phyloP scores from a whole-genome alignment of 2,329 filamentous ascomycete genomes.

The Colletotrichum sidae region DNA sequence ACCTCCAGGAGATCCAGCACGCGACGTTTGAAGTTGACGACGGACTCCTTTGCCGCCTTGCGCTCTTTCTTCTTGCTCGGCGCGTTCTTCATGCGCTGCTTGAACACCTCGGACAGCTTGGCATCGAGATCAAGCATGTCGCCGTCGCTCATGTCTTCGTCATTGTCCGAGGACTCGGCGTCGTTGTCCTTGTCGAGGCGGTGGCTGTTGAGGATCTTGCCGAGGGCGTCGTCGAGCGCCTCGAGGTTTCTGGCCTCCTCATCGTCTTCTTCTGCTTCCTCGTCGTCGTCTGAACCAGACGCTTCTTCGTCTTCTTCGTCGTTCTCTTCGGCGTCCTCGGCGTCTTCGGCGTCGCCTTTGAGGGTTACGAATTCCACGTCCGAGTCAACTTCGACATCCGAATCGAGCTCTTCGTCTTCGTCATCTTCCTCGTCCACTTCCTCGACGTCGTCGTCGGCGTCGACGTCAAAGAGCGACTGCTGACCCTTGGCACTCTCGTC shows the following conservation, averaged over 20 bases:
- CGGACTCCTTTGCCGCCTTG: conserved; percentile 87
- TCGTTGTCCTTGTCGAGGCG: conserved; percentile 69
- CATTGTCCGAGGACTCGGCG: conserved; percentile 68
- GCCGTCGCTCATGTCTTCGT: conserved; percentile 92
- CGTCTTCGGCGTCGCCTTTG: conserved; percentile 54
- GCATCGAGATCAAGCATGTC: conserved; percentile 92
- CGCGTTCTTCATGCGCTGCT: conserved; percentile 73
- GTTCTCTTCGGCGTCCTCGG: conserved; percentile 54
- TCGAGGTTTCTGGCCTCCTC: conserved; percentile 58
- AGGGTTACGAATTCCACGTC: conserved; percentile 64
- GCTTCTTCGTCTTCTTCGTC: conserved; percentile 59
- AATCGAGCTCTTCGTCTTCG: conserved; percentile 55
- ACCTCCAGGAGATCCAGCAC: conserved; percentile 89
- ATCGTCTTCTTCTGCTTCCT: conserved; percentile 51
- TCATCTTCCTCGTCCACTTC: conserved; percentile 55
- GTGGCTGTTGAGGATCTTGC: conserved; percentile 81
- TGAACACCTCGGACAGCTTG: conserved; percentile 87
- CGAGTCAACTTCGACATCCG: conserved; percentile 59
- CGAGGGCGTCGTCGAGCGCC: conserved; percentile 79
- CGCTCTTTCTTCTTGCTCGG: conserved; percentile 83
- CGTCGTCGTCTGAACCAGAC: conserved; percentile 55
- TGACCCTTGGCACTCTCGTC: conserved; percentile 88
- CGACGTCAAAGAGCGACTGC: conserved; percentile 82
- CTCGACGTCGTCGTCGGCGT: conserved; percentile 57
- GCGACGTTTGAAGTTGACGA: conserved; percentile 94